Percentiles rank a stretch among this genome's conserved stretches.
Conservation (phyloP, 1,284 basidiomycete species). For the Pyrrhoderma noxium region DNA sequence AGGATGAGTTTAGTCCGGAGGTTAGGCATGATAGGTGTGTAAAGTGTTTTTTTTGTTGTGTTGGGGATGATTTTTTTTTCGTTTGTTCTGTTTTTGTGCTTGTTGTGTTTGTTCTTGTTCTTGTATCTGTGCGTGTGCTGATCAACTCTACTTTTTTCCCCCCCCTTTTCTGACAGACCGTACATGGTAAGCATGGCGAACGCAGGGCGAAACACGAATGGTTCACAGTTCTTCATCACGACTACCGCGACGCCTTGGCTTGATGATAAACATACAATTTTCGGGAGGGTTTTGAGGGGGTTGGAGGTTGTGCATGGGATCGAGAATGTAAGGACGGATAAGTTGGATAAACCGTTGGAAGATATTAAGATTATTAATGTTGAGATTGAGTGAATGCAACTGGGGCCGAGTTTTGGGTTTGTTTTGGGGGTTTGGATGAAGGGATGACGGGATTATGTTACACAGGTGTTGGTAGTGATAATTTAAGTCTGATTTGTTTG, state of each 20-base stretch:
- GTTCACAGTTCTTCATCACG: constrained; percentile 97
- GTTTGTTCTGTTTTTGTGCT: constrained; percentile 1
- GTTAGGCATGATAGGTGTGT: constrained; percentile 82
- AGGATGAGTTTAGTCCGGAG: constrained; percentile 90
- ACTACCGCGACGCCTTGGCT: constrained; percentile 94
- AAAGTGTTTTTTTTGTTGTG: constrained; percentile 1
- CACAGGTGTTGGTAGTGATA: background rate
- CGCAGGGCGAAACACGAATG: constrained; percentile 89
- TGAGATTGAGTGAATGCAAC: constrained; percentile 54
- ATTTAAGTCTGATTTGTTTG: background rate
- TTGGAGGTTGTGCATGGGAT: constrained; percentile 55
- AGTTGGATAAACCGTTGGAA: constrained; percentile 82
- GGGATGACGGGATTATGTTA: background rate
- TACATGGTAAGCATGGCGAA: constrained; percentile 99
- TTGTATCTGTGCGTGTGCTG: too few relatives aligned
- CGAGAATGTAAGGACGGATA: constrained; percentile 64
- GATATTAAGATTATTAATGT: constrained; percentile 86
- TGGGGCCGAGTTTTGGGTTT: too few relatives aligned
- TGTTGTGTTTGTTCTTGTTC: too few relatives aligned
- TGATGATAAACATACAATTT: constrained; percentile 94
- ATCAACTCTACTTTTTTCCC: constrained; percentile 16
- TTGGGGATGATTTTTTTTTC: too few relatives aligned
- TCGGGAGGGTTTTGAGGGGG: constrained; percentile 67
- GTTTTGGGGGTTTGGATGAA: too few relatives aligned
- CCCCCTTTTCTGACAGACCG: constrained; percentile 42